A percentile compares a stretch with the other conserved stretches of the same genome.
Evolutionary conservation across 2,329 filamentous ascomycete species (phyloP).

Genomic region (Fusarium gaditjirri): DNA sequence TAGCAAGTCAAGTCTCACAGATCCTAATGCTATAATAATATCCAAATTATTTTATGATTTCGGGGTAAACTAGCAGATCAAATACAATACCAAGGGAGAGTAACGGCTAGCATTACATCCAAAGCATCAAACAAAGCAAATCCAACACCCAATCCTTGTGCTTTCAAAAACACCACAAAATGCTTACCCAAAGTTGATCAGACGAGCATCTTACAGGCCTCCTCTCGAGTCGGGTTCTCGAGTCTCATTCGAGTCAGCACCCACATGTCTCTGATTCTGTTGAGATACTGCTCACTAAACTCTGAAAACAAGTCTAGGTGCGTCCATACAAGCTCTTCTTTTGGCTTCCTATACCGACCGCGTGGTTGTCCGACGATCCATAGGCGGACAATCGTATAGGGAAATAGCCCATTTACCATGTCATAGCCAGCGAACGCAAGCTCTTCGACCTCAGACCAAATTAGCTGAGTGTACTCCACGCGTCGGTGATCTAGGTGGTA

Average conservation of each 20-base stretch:
- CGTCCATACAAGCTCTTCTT: slow-evolving; percentile 12
- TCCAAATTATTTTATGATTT: background rate
- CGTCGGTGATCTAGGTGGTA: slow-evolving; percentile 2
- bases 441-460: slow-evolving; percentile 8
- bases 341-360: background rate
- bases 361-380: slow-evolving; percentile 23
- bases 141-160: background rate
- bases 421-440: background rate
- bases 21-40: background rate
- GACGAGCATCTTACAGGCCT: background rate
- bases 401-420: background rate
- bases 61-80: background rate
- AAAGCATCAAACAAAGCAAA: background rate
- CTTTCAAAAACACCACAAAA: background rate
- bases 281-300: background rate
- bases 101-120: background rate
- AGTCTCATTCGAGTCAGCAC: background rate
- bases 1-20: background rate
- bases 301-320: background rate
- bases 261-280: slow-evolving; percentile 14
- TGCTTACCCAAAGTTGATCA: background rate
- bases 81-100: background rate
- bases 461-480: slow-evolving; percentile 20
- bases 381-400: slow-evolving; percentile 7
- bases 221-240: background rate